Base-by-base conservation (phyloP, 2,329 filamentous ascomycete genomes). In the Verticillium zaregamsianum region DNA sequence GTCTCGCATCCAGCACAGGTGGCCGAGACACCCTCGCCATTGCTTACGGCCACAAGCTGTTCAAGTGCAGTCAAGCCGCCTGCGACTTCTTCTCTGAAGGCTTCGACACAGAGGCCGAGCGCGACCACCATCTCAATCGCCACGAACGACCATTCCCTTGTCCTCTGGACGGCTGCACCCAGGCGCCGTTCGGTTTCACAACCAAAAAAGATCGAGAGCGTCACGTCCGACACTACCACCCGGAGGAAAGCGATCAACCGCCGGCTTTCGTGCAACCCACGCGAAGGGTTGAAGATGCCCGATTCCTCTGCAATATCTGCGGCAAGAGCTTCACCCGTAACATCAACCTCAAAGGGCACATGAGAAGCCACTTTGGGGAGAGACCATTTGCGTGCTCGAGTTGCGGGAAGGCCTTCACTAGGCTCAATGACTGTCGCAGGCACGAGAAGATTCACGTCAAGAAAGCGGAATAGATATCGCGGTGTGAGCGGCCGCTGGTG, bases 51-150 rank as follows among this genome's bases (percentile, higher is more conserved):
- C 35, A 64, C 4, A 72, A 71, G 9, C 55, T 70, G 11, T 81
- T 71, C 71, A 80, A 80, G 61, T 81, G 79, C 65, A 62, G 67
- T 2, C 73, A 71, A n/a, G 69, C 76, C 11, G 73, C 68, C 2
- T 81, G 79, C 66, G 69, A 68, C 12, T 78, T 73, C 67, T 82
- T 80, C 65, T 71, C 78, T 55, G 69, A 77, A 49, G 79, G 80
- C 0, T 80, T 79, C 66, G 66, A 67, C 7, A 69, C 67, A 9
- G 54, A 65, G 1, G 64, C 68, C 11, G 65, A 64, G 0, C 69
- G 72, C 7, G 73, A 80, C 1, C 61, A 64, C 3, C 79, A 82
- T 62, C 60, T 72, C 11, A 68, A 70, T 55, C 69, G 74, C 4
- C 80, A 82, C 61, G 72, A 76, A 23, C 70, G 77, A 3, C 77